Base-by-base conservation (phyloP, 305 asterid genomes). In the Fraxinus nigra region DNA sequence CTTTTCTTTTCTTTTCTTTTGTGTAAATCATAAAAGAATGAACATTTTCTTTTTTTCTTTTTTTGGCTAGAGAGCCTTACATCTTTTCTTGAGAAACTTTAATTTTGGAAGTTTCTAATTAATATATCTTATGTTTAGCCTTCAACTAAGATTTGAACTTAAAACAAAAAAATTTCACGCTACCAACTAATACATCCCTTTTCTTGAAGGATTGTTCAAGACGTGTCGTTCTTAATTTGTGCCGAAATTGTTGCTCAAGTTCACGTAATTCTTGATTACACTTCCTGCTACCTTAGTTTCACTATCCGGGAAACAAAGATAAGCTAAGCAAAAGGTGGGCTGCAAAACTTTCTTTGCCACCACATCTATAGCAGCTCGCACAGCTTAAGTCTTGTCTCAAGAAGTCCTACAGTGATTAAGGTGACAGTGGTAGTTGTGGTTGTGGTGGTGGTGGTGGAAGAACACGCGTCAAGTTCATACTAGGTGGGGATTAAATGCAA, bases 371-470 rank as follows among this genome's bases (percentile, higher is more conserved):
- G 51, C 33, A 78, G 37, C 35, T 16, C 6, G 9, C 73, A 2
- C 94, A 87, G 89, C 92, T 91, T 28, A 95, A 94, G 78, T 95
- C 98, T 4, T 80, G 87, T 87, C 92, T 95, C 63, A 95, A 92
- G 91, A 94, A 87, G 85, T 82, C 89, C 34, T 46, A 90, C 1
- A 83, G 83, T 16, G 99, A 92, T 34, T 98, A 92, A 69, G 89
- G 82, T 30, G 86, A 86, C 22, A 65, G 84, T 37, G 91, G 88
- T 80, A 10, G 35, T 33, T 33, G 35, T 34, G 37, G 37, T 34
- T 0, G 43, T 33, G 35, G 10, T 35, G 8, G 43, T 40, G 87
- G 87, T 81, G 92, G 92, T 82, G 87, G 87, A 80, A 85, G 90
- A 61, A 80, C 93, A 16, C 93, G 16, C 78, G 96, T 94, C 85